A percentile compares a stretch with the other conserved stretches of the same genome.
These are phyloP conservation scores for Penstemon newberryi DNA, from an alignment of 257 asterid genomes.

Conservation along the genomic window DNA sequence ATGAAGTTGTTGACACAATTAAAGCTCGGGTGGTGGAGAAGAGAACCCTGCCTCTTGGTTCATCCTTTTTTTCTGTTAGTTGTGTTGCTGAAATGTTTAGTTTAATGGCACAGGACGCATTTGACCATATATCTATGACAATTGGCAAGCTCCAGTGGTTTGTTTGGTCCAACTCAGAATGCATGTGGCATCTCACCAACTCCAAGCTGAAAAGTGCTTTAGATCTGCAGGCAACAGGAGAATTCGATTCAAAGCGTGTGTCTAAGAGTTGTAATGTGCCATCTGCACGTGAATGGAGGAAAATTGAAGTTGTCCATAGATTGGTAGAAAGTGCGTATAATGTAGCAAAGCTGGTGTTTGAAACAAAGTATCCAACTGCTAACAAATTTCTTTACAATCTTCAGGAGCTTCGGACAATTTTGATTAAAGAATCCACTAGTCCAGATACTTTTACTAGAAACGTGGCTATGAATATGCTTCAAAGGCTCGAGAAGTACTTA, in stretches of 20 bases:
- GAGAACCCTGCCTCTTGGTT: constrained; percentile 10
- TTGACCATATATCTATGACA: constrained; percentile 13
- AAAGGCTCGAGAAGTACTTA: neutral
- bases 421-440: neutral
- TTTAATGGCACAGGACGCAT: constrained; percentile 30
- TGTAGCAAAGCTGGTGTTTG: constrained; percentile 1
- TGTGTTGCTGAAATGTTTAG: constrained; percentile 33
- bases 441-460: neutral
- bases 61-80: constrained; percentile 13
- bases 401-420: neutral
- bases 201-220: constrained; percentile 20
- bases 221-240: constrained; percentile 19
- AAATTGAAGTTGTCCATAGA: neutral
- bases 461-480: constrained; percentile 9
- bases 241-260: neutral
- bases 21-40: constrained; percentile 5
- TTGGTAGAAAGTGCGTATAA: neutral
- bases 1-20: constrained; percentile 21
- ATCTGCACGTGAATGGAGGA: neutral
- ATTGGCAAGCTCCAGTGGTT: constrained; percentile 12
- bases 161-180: neutral
- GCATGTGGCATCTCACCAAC: constrained; percentile 23
- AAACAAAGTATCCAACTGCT: constrained; percentile 8
- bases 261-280: neutral
- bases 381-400: neutral